Base-by-base conservation (phyloP, 345 rosid genomes). In the Brassica nigra region DNA sequence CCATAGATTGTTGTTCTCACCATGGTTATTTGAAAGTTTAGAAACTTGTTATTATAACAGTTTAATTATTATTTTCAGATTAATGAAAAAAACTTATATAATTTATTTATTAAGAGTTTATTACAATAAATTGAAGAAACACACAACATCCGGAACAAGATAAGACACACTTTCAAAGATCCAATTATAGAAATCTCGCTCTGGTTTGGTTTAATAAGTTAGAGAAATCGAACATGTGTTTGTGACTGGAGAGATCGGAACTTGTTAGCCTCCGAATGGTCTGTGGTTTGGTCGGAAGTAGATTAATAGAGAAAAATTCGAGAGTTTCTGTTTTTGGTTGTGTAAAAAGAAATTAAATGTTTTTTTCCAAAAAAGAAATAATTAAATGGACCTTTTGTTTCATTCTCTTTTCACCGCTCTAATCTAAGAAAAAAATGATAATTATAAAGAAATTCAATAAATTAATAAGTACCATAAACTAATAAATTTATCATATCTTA, bases 201-300 rank as follows among this genome's bases (percentile, higher is more conserved):
- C 63, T 89, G 84, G 73, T 76, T 88, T 5, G 90, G 92, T 85
- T 87, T 89, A 77, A 68, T 47, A 6, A 12, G 16, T 47, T 47
- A 4, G 15, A 47, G 54, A 47, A 47, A 42, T 42, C 49, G 5
- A 76, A 88, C 88, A 66, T 71, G 83, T 70, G 85, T 71, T 16
- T 83, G 88, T 39, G 91, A 88, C 66, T 75, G 87, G 62, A 92
- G 91, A 70, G 88, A 87, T 75, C 77, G 83, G 61, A 90, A 81
- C 83, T 82, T 88, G 82, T 83, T 82, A 15, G 86, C 87, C 76
- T 92, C 90, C 7, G 91, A 92, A 57, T 82, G 83, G 71, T 29
- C 80, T 23, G 62, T 80, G 76, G 30, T 20, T 63, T 28, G 36
- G 28, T 84, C 78, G 0, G 61, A 47, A 31, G 47, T 2, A 69